Evolutionary conservation across 176 grass and related monocot species (phyloP), one percentile per base, ranked within the genome.

Genomic region (Guadua angustifolia): DNA sequence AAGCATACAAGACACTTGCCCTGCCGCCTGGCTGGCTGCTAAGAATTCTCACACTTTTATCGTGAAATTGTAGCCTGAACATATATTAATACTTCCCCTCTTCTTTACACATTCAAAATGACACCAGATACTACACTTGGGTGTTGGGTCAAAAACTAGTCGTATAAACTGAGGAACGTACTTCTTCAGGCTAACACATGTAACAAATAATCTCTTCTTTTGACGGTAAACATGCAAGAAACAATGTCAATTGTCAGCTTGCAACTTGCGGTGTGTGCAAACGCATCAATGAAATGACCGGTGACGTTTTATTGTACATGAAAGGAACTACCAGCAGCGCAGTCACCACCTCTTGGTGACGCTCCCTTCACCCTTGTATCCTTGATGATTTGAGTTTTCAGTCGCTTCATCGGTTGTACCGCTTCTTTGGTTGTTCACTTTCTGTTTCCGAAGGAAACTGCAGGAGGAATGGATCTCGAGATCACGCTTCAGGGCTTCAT

Each of bases 401-500:
- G 57, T 22, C 0, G 8, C 65, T 46, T 55, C 66, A 44, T 87
- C 6, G 0, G 15, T 2, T 5, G 12, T 18, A 7, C 52, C 21
- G 35, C 25, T 75, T n/a, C 49, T 87, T 12, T n/a, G 72, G 32
- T 39, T 40, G 66, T 75, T 60, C n/a, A 47, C 3, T 45, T 80
- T 82, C 47, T 57, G 67, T 58, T 66, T 87, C 73, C 33, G 67
- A 78, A 80, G 59, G 74, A 81, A 79, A 67, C 18, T 75, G 39
- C 81, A 77, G 2, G 80, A 79, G 71, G 68, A 72, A 5, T 82
- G 73, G 61, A 95, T 87, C 64, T 87, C 73, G 0, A 77, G 85
- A 50, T 99, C 78, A 0, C 85, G 88, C 53, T 85, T 78, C 74
- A 90, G 75, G 19, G 96, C 96, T 80, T 94, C 86, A 16, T 85